Evolutionary conservation across 1,139 yeast genomes (phyloP), one percentile per base, ranked within the genome.

Genomic region (Geotrichum reessii): DNA sequence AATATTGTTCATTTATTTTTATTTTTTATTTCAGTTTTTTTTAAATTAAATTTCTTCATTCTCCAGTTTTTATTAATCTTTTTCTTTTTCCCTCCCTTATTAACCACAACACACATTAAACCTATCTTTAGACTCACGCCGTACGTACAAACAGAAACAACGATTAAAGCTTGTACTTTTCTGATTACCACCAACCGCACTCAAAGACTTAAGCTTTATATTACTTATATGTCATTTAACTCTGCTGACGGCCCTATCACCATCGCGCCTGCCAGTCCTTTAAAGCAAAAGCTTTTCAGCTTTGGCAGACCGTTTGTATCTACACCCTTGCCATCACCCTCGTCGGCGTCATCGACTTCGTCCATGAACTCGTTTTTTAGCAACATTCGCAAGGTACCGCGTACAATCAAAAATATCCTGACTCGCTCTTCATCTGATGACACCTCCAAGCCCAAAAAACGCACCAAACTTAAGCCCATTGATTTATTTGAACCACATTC

Each of bases 341-440:
- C 33, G 33, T 28, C 33, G 33, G 7, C 33, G 11, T 28, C 33
- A 28, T 21, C 53, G 12, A 14, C 27, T 17, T 11, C 31, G 11
- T 40, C 49, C 7, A 19, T 28, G 44, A 50, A 28, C 12, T 9
- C 52, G 9, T 51, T 56, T 25, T 27, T 56, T 14, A 40, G 48
- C 17, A 52, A 51, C 24, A 27, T 56, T 52, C n/a, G 37, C 12
- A 27, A 47, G 8, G 55, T 56, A 24, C 58, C 58, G 17, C 55
- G 46, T 44, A 47, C 55, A 12, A 22, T 56, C 17, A 56, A 52
- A 42, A 52, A 22, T 28, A 28, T 56, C 9, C 31, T 55, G 46
- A 5, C 47, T 24, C 19, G 49, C 24, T 11, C 24, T 46, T 8
- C 49, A 46, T 46, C 49, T 22, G 31, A 14, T 7, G 7, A 31